A percentile compares a stretch with the other conserved stretches of the same genome.
These are phyloP conservation scores for Begonia peltatifolia DNA, from an alignment of 306 rosid species.

Conservation along the genomic window DNA sequence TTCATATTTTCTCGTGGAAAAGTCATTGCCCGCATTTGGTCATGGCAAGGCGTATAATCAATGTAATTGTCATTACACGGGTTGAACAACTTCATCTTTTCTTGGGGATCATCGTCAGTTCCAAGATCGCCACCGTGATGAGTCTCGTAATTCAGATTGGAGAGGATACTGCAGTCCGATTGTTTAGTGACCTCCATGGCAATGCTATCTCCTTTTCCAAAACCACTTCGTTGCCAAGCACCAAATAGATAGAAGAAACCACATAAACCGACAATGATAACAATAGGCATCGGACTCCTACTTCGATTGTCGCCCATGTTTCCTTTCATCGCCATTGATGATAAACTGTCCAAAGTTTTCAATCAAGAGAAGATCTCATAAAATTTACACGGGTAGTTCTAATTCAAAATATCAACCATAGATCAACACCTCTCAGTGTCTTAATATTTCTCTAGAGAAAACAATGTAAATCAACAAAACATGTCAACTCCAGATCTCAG, in stretches of 20 bases:
- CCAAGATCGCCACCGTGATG: slow-evolving; percentile 42
- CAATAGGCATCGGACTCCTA: slow-evolving; percentile 14
- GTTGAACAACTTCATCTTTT: slow-evolving; percentile 27
- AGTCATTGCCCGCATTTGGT: slow-evolving; percentile 59
- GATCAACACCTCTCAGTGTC: no score
- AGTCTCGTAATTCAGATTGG: slow-evolving; percentile 55
- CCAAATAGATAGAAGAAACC: slow-evolving; percentile 74
- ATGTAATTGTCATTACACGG: slow-evolving; percentile 32
- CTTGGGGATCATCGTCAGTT: slow-evolving; percentile 15
- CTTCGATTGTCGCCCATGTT: no score
- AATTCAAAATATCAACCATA: no score
- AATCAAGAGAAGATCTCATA: no score
- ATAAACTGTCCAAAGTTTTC: no score
- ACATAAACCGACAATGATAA: slow-evolving; percentile 49
- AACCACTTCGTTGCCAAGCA: slow-evolving; percentile 82
- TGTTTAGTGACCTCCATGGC: slow-evolving; percentile 55
- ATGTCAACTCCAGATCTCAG: no score
- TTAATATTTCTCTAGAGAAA: no score
- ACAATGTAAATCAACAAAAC: no score
- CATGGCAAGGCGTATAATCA: slow-evolving; percentile 78
- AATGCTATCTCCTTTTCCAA: slow-evolving; percentile 79
- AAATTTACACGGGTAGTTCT: no score
- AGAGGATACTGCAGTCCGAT: slow-evolving; percentile 56
- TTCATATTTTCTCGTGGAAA: slow-evolving; percentile 57
- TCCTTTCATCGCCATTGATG: no score